Evolutionary conservation across 1,284 basidiomycete genomes (phyloP).

Genomic region (Pseudomicrostroma phylloplanum): DNA sequence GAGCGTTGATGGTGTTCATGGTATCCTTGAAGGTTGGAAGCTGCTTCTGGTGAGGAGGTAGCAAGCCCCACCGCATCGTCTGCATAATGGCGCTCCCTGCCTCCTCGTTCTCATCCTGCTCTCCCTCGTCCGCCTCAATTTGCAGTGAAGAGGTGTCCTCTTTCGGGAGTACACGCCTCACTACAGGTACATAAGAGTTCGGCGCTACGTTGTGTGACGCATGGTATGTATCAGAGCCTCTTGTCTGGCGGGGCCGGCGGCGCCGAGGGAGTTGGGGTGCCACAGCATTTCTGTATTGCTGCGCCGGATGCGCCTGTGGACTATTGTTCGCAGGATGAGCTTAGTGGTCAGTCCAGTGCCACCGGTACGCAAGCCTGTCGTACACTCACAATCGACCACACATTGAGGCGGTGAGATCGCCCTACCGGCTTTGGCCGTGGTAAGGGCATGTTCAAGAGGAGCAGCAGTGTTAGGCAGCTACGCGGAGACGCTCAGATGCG

Average conservation of each 20-base stretch:
- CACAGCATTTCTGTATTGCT: neutral
- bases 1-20: constrained; percentile 80
- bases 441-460: no score
- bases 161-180: constrained; percentile 14
- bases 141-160: neutral
- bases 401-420: no score
- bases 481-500: no score
- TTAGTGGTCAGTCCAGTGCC: no score
- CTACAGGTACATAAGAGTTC: constrained; percentile 28
- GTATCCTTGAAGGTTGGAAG: constrained; percentile 60
- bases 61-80: constrained; percentile 73
- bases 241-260: neutral
- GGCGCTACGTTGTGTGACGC: constrained; percentile 45
- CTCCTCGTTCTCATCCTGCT: constrained; percentile 11
- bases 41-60: constrained; percentile 73
- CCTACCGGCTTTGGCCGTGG: no score
- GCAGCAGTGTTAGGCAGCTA: no score
- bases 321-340: neutral
- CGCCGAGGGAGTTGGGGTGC: constrained; percentile 4
- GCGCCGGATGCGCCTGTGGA: neutral
- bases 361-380: no score
- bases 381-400: no score
- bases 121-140: constrained; percentile 11
- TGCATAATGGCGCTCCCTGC: constrained; percentile 23
- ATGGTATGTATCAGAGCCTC: constrained; percentile 23